These are phyloP conservation scores for Scleromitrula shiraiana DNA, from an alignment of 2,329 filamentous ascomycete species.

Conservation along the genomic window DNA sequence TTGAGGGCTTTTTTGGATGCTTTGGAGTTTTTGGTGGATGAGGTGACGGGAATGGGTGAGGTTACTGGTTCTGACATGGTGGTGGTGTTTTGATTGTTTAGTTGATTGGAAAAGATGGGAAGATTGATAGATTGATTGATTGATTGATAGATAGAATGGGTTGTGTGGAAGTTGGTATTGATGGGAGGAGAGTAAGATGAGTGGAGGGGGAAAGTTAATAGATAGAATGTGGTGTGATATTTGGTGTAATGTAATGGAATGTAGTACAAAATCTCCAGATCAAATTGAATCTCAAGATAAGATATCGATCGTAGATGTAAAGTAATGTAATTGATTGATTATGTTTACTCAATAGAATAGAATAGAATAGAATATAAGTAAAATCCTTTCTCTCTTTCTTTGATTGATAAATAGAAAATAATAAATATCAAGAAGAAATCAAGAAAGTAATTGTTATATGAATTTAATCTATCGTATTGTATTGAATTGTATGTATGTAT, in stretches of 20 bases:
- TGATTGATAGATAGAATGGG: not conserved
- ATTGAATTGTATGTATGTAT: not conserved
- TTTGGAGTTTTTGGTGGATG: constrained; percentile 30
- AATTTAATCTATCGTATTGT: not conserved
- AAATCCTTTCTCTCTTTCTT: not conserved
- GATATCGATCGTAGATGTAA: no score
- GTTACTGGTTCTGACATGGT: no score
- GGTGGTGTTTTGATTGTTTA: no score
- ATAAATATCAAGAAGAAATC: not conserved
- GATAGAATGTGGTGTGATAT: no score
- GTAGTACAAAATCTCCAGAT: no score
- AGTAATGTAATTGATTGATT: not conserved
- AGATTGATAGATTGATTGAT: not conserved
- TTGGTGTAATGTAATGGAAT: no score
- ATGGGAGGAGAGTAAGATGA: no score
- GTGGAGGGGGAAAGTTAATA: no score
- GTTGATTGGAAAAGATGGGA: not conserved
- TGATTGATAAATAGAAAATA: not conserved
- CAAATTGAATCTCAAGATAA: no score
- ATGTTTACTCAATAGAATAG: not conserved
- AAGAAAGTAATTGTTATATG: no score
- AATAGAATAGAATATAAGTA: not conserved
- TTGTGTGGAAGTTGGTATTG: no score
- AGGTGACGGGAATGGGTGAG: no score
- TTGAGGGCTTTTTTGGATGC: constrained; percentile 10